Conservation (phyloP, 2,329 filamentous ascomycete genomes). For the Aspergillus neotritici region DNA sequence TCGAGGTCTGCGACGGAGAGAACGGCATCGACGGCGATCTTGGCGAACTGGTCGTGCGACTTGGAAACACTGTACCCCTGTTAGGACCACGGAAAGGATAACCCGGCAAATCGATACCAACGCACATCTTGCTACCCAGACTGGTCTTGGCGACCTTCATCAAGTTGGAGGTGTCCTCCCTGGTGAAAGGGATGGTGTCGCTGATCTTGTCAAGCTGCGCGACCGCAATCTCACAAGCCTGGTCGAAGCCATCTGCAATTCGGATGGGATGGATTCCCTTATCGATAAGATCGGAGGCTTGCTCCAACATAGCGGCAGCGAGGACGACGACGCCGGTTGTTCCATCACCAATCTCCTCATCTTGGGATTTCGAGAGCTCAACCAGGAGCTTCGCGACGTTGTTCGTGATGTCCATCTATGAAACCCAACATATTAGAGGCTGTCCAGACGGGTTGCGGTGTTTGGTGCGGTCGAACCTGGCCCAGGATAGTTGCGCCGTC, state of each 20-base stretch:
- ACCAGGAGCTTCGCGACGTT: conserved; percentile 96
- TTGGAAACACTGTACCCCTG: conserved; percentile 65
- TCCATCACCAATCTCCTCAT: conserved; percentile 97
- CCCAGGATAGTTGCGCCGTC: conserved; percentile 95
- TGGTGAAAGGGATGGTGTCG: conserved; percentile 81
- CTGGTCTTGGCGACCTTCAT: conserved; percentile 93
- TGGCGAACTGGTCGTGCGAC: conserved; percentile 94
- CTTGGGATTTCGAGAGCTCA: conserved; percentile 95
- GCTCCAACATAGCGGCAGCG: conserved; percentile 88
- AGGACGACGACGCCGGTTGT: conserved; percentile 97
- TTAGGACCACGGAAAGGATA: conserved; percentile 10
- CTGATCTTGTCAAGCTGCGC: conserved; percentile 88
- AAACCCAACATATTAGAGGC: conserved; percentile 13
- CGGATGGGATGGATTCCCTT: conserved; percentile 99
- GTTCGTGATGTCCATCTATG: conserved; percentile 95
- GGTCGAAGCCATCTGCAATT: conserved; percentile 96
- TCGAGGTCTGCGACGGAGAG: conserved; percentile 93
- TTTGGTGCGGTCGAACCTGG: conserved; percentile 44
- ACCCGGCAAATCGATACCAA: neutral
- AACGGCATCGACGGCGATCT: conserved; percentile 95
- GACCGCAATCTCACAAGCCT: conserved; percentile 94
- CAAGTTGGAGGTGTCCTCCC: conserved; percentile 74
- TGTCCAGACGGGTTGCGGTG: conserved; percentile 3
- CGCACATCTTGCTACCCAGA: conserved; percentile 86
- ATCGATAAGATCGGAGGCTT: conserved; percentile 96